phyloP scores from a whole-genome alignment of 371 early-diverging fungal species.

The Mycotypha africana region DNA sequence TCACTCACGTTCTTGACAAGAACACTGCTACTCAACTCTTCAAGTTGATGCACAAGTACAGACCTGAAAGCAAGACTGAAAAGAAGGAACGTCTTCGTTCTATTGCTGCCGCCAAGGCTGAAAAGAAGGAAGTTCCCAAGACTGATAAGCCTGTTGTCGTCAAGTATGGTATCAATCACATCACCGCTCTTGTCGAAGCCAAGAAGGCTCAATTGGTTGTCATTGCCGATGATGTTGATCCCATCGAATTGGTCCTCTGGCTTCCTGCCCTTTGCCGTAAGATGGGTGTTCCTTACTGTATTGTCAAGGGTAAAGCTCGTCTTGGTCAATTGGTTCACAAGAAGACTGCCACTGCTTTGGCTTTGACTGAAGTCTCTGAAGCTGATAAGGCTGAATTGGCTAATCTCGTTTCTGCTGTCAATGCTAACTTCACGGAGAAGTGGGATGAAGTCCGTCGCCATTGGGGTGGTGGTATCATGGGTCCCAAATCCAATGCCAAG shows the following conservation, averaged over 20 bases:
- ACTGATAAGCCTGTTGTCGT: slow-evolving; percentile 94
- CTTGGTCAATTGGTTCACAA: slow-evolving; percentile 98
- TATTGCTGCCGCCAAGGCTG: slow-evolving; percentile 78
- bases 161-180: slow-evolving; percentile 99
- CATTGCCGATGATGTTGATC: slow-evolving; percentile 99
- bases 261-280: slow-evolving; percentile 99
- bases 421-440: slow-evolving; percentile 92
- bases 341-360: slow-evolving; percentile 98
- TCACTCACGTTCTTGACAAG: slow-evolving; percentile 94
- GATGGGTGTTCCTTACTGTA: slow-evolving; percentile 99
- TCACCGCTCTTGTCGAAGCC: slow-evolving; percentile 95
- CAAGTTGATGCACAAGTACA: slow-evolving; percentile 97
- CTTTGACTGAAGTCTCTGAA: slow-evolving; percentile 90
- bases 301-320: slow-evolving; percentile 96
- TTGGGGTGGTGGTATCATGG: slow-evolving; percentile 98
- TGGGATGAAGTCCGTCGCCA: slow-evolving; percentile 82
- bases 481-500: slow-evolving; percentile 83
- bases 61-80: slow-evolving; percentile 96
- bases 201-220: slow-evolving; percentile 99
- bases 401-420: slow-evolving; percentile 84
- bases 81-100: slow-evolving; percentile 92
- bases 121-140: slow-evolving; percentile 82
- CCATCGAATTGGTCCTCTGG: slow-evolving; percentile 98
- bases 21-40: slow-evolving; percentile 97
- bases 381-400: slow-evolving; percentile 95